These are phyloP conservation scores for Gypsophila paniculata DNA, from an alignment of 179 eudicot genomes.

Conservation along the genomic window DNA sequence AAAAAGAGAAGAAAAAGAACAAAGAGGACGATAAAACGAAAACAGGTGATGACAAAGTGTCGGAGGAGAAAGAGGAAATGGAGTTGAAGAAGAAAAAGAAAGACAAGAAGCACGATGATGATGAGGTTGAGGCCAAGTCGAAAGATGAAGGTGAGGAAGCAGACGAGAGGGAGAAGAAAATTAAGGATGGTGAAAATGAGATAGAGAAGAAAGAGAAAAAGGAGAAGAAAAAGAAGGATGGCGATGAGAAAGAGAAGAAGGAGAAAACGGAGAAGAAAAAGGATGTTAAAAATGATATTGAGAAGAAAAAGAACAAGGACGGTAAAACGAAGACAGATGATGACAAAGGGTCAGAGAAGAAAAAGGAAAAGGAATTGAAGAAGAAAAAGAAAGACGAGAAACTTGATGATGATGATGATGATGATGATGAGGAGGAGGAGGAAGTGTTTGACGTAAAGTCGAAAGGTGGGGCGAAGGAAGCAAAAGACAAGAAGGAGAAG, in stretches of 20 bases:
- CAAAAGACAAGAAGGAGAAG: slow-evolving; percentile 26
- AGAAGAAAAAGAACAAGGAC: slow-evolving; percentile 20
- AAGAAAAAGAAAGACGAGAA: slow-evolving; percentile 18
- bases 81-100: slow-evolving; percentile 27
- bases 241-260: slow-evolving; percentile 21
- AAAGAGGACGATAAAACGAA: slow-evolving; percentile 20
- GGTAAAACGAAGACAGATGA: slow-evolving; percentile 19
- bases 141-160: slow-evolving; percentile 13
- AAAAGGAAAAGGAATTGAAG: slow-evolving; percentile 19
- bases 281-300: slow-evolving; percentile 7
- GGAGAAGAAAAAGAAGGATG: slow-evolving; percentile 14
- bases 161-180: slow-evolving; percentile 25
- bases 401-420: not conserved
- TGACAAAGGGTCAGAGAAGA: slow-evolving; percentile 23
- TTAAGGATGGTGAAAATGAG: slow-evolving; percentile 11
- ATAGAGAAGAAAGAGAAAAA: slow-evolving; percentile 12
- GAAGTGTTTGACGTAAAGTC: not conserved
- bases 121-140: slow-evolving; percentile 23
- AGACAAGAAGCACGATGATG: slow-evolving; percentile 22
- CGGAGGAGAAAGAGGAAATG: slow-evolving; percentile 21
- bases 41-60: slow-evolving; percentile 22
- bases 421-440: not conserved
- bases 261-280: slow-evolving; percentile 30
- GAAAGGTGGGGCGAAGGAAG: slow-evolving; percentile 17
- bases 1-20: too few species aligned